Percentiles rank a stretch among this genome's conserved stretches.
Conservation (phyloP, 441 rosid genomes). For the Populus trichocarpa region DNA sequence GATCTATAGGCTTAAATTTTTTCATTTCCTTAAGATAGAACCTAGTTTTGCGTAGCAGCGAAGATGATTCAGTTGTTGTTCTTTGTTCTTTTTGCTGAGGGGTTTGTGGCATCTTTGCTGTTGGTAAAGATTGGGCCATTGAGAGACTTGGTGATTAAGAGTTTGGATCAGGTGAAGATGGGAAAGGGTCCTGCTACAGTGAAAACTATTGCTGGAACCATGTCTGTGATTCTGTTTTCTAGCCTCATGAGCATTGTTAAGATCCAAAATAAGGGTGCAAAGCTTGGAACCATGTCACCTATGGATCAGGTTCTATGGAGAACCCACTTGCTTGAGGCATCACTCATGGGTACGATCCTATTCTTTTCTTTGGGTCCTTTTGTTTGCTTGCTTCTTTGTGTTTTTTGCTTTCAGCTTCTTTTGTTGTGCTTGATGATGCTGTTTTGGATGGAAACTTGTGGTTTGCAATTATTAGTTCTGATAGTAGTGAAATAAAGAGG, state of each 20-base stretch:
- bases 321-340: slow-evolving; percentile 96
- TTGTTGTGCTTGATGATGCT: not conserved
- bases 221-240: slow-evolving; percentile 80
- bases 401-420: slow-evolving; percentile 3
- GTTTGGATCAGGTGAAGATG: slow-evolving; percentile 78
- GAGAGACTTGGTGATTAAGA: slow-evolving; percentile 85
- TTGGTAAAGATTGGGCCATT: slow-evolving; percentile 84
- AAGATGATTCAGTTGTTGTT: slow-evolving; percentile 85
- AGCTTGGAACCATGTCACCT: slow-evolving; percentile 98
- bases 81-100: slow-evolving; percentile 77
- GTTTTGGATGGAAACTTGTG: not conserved
- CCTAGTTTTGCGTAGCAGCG: slow-evolving; percentile 6
- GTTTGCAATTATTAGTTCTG: not conserved
- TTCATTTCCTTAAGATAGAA: not conserved
- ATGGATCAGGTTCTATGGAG: slow-evolving; percentile 99
- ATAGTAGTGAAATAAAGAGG: too few species aligned
- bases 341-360: slow-evolving; percentile 67
- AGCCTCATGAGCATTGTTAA: slow-evolving; percentile 81
- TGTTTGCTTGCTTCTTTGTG: slow-evolving; percentile 1
- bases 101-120: slow-evolving; percentile 58
- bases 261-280: slow-evolving; percentile 98
- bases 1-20: slow-evolving; percentile 18
- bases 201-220: slow-evolving; percentile 83
- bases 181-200: slow-evolving; percentile 94
- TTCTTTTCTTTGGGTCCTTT: not conserved